Percentiles rank a stretch among this genome's conserved stretches.
phyloP scores from a whole-genome alignment of 1,139 yeast species.

The Pichiaceae sp. region DNA sequence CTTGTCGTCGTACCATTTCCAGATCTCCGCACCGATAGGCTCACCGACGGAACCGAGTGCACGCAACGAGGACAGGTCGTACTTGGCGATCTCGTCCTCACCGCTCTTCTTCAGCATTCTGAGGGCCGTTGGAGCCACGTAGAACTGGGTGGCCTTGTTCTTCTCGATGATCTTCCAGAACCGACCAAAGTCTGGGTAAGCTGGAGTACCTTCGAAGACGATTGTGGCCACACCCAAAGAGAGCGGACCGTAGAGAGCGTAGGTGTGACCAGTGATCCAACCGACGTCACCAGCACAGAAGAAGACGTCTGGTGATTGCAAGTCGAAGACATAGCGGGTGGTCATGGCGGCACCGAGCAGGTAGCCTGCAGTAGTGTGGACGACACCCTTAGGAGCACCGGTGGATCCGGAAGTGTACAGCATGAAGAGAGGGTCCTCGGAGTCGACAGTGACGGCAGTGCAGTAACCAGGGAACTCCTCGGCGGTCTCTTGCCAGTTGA shows the following conservation, averaged over 20 bases:
- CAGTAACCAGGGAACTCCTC: constrained; percentile 74
- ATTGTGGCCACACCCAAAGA: constrained; percentile 83
- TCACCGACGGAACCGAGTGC: constrained; percentile 98
- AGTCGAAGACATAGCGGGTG: constrained; percentile 87
- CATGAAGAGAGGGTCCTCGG: constrained; percentile 79
- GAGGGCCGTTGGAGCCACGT: constrained; percentile 97
- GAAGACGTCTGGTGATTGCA: constrained; percentile 78
- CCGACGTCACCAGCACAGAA: constrained; percentile 99
- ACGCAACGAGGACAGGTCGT: constrained; percentile 84
- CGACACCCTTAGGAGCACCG: constrained; percentile 97
- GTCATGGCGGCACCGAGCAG: constrained; percentile 92
- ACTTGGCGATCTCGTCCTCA: constrained; percentile 71
- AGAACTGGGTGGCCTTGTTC: constrained; percentile 92
- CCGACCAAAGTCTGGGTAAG: constrained; percentile 93
- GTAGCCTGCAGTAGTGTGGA: constrained; percentile 84
- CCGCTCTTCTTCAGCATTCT: constrained; percentile 95
- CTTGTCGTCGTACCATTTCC: constrained; percentile 96
- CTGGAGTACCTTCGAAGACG: constrained; percentile 96
- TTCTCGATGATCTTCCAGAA: constrained; percentile 95
- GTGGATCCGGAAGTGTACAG: constrained; percentile 99
- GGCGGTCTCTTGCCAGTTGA: constrained; percentile 87
- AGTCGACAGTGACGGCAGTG: constrained; percentile 79
- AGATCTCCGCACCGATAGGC: constrained; percentile 95
- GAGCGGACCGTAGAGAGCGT: constrained; percentile 91
- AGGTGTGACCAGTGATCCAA: constrained; percentile 98